Conservation (phyloP, 331 rosid genomes). For the Quercus phellos region DNA sequence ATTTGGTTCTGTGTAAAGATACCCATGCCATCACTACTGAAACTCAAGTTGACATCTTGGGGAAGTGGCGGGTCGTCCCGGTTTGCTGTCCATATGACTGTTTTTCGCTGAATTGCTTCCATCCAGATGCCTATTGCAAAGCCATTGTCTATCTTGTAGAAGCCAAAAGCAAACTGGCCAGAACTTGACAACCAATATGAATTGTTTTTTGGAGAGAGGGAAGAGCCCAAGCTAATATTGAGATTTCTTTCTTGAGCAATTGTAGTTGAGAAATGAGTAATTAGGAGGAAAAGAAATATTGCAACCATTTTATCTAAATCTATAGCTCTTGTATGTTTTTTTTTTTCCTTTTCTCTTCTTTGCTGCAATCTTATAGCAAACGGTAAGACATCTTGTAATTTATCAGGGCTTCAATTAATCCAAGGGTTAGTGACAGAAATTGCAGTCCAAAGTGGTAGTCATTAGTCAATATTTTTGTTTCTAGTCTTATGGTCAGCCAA, state of each 20-base stretch:
- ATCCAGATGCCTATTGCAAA: constrained; percentile 34
- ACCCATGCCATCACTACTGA: constrained; percentile 29
- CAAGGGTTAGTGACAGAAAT: background rate
- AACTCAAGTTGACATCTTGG: constrained; percentile 22
- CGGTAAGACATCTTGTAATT: background rate
- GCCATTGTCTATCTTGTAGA: constrained; percentile 32
- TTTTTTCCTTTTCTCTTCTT: background rate
- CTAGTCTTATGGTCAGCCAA: background rate
- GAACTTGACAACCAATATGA: constrained; percentile 39
- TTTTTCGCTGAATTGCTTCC: background rate
- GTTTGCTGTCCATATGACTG: constrained; percentile 44
- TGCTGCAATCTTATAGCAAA: background rate
- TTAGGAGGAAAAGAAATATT: background rate
- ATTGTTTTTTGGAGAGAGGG: constrained; percentile 18
- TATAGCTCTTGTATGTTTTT: background rate
- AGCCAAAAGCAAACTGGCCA: constrained; percentile 52
- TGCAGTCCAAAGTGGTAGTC: background rate
- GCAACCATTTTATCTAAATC: background rate
- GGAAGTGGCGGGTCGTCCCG: constrained; percentile 35
- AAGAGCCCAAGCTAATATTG: constrained; percentile 19
- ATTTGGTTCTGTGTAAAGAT: constrained; percentile 9
- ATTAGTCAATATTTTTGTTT: background rate
- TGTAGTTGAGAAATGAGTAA: background rate
- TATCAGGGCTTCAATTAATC: background rate
- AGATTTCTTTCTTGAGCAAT: constrained; percentile 15